Conservation (phyloP, 2,329 filamentous ascomycete genomes). For the Bipolaris gigantea region DNA sequence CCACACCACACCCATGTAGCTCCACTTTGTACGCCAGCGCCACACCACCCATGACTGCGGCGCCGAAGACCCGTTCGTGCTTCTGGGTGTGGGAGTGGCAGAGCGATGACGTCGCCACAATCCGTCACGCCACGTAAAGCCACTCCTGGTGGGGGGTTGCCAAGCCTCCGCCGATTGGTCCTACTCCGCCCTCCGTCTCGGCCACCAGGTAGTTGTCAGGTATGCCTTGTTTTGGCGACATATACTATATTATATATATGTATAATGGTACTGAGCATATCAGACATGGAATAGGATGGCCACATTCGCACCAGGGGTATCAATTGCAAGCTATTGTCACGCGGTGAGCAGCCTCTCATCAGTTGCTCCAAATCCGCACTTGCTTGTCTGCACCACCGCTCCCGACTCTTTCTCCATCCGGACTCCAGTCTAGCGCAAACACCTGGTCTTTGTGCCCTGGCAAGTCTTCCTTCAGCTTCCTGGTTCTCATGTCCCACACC, state of each 20-base stretch:
- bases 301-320: slow-evolving; percentile 11
- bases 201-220: neutral
- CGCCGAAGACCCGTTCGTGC: slow-evolving; percentile 25
- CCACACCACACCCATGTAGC: slow-evolving; percentile 9
- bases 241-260: no score
- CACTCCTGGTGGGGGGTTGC: slow-evolving; percentile 20
- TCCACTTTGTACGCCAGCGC: slow-evolving; percentile 21
- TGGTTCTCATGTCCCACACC: slow-evolving; percentile 87
- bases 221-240: neutral
- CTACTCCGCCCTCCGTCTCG: neutral
- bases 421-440: slow-evolving; percentile 92
- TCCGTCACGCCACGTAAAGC: slow-evolving; percentile 19
- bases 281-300: neutral
- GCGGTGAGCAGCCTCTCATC: neutral
- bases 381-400: slow-evolving; percentile 92
- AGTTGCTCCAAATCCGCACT: slow-evolving; percentile 67
- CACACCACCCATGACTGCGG: slow-evolving; percentile 15
- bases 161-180: slow-evolving; percentile 2
- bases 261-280: neutral
- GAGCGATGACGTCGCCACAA: slow-evolving; percentile 26
- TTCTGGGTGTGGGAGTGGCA: slow-evolving; percentile 19
- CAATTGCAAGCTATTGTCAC: slow-evolving; percentile 8
- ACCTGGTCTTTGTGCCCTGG: slow-evolving; percentile 92
- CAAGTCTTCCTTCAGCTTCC: slow-evolving; percentile 79
- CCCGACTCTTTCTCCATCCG: slow-evolving; percentile 83